Conservation (phyloP, 495 filamentous ascomycete species). For the Astrothelium subdiscretum region DNA sequence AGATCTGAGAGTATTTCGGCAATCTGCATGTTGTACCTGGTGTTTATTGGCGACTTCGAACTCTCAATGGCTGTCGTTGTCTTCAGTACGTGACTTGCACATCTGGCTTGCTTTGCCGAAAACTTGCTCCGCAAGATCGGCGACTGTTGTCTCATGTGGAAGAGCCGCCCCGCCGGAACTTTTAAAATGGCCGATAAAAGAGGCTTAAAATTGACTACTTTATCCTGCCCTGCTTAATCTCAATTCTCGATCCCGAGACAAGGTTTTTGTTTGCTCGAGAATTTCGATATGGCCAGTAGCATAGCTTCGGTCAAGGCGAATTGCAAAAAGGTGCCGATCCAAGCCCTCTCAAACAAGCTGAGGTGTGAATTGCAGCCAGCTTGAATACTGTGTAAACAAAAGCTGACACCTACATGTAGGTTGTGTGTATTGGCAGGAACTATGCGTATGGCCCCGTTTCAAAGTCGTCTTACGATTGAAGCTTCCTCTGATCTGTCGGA, state of each 20-base stretch:
- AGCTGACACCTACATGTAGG: conserved; percentile 30
- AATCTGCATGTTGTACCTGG: conserved; percentile 8
- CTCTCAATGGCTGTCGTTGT: neutral
- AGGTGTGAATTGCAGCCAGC: neutral
- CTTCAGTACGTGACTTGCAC: neutral
- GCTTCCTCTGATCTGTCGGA: neutral
- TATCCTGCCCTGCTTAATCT: no score
- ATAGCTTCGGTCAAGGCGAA: neutral
- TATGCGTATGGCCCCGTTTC: conserved; percentile 59
- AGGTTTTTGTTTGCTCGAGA: neutral
- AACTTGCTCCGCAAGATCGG: neutral
- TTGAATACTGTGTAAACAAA: neutral
- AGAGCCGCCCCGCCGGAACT: neutral
- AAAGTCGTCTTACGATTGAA: neutral
- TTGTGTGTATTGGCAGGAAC: conserved; percentile 96
- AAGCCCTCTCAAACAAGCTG: neutral
- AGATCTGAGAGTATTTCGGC: conserved; percentile 14
- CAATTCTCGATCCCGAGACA: neutral
- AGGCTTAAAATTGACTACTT: neutral
- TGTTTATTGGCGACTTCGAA: neutral
- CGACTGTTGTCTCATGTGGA: neutral
- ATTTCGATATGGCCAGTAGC: neutral
- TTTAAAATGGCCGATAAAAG: neutral
- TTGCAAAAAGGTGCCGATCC: conserved; percentile 1
- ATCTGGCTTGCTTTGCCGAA: neutral